A percentile compares a stretch with the other conserved stretches of the same genome.
Evolutionary conservation across 2,329 filamentous ascomycete genomes (phyloP).

Genomic region (Pseudophaeomoniella oleicola): DNA sequence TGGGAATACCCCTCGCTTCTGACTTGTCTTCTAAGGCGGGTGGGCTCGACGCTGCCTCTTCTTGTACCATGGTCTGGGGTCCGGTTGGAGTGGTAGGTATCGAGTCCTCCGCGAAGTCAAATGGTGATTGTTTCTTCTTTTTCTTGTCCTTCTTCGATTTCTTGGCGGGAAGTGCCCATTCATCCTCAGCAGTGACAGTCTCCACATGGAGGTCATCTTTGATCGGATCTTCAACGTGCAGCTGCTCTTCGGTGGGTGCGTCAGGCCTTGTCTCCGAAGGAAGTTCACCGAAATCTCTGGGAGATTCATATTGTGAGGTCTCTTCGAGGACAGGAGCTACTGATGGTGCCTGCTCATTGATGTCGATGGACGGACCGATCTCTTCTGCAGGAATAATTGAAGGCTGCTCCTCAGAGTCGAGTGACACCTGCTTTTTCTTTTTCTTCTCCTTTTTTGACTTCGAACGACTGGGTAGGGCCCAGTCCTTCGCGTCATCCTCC

Average conservation of each 20-base stretch:
- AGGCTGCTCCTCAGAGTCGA: constrained; percentile 1
- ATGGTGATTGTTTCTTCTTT: constrained; percentile 17
- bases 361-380: neutral
- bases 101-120: constrained; percentile 5
- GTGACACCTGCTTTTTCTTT: constrained; percentile 7
- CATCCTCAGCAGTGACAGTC: constrained; percentile 3
- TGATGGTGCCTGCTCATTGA: neutral
- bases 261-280: neutral
- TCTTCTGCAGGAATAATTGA: neutral
- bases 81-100: neutral
- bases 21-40: neutral
- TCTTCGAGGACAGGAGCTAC: neutral
- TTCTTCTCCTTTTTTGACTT: constrained; percentile 10
- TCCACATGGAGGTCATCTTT: neutral
- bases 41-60: no score
- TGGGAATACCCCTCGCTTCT: neutral
- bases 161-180: constrained; percentile 5
- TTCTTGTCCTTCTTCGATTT: constrained; percentile 13
- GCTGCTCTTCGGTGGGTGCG: neutral
- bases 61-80: no score
- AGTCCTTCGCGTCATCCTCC: neutral
- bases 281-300: neutral
- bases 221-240: neutral
- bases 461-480: neutral
- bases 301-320: neutral